phyloP scores from a whole-genome alignment of 495 filamentous ascomycete genomes.

The Xylaria nigripes region DNA sequence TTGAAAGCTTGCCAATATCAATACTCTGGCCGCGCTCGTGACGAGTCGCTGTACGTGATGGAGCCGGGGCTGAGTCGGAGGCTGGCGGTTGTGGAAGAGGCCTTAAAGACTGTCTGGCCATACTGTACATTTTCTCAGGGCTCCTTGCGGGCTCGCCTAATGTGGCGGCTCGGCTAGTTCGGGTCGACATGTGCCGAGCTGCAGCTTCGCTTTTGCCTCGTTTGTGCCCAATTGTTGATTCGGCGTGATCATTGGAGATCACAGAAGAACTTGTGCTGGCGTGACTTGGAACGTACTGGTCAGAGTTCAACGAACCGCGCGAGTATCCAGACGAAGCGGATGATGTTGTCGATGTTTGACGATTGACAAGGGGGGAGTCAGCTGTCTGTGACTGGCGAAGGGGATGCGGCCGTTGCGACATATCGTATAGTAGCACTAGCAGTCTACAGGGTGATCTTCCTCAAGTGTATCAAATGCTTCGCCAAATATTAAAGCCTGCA shows the following conservation, averaged over 20 bases:
- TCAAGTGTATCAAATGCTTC: conserved; percentile 18
- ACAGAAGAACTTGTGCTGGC: conserved; percentile 73
- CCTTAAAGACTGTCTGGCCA: conserved; percentile 65
- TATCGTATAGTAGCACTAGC: conserved; percentile 28
- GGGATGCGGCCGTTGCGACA: conserved; percentile 47
- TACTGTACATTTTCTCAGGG: conserved; percentile 54
- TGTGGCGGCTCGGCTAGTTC: conserved; percentile 23
- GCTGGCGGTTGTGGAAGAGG: conserved; percentile 63
- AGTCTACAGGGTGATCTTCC: conserved; percentile 15
- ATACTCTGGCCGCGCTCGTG: conserved; percentile 40
- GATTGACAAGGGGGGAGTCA: conserved; percentile 54
- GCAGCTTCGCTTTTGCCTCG: conserved; percentile 66
- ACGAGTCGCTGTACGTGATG: conserved; percentile 15
- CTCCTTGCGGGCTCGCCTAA: conserved; percentile 36
- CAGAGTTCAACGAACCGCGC: conserved; percentile 43
- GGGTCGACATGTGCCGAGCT: conserved; percentile 15
- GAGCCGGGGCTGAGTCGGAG: conserved; percentile 32
- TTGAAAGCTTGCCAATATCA: conserved; percentile 42
- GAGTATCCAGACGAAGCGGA: conserved; percentile 69
- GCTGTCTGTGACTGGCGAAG: conserved; percentile 57
- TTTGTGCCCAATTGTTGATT: conserved; percentile 50
- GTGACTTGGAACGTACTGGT: conserved; percentile 56
- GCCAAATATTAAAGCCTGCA: conserved; percentile 22
- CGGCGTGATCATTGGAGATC: conserved; percentile 54
- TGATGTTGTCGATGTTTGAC: conserved; percentile 71